Evolutionary conservation across 352 stramenopile species (phyloP).

Genomic region (Phytopythium sindhum): DNA sequence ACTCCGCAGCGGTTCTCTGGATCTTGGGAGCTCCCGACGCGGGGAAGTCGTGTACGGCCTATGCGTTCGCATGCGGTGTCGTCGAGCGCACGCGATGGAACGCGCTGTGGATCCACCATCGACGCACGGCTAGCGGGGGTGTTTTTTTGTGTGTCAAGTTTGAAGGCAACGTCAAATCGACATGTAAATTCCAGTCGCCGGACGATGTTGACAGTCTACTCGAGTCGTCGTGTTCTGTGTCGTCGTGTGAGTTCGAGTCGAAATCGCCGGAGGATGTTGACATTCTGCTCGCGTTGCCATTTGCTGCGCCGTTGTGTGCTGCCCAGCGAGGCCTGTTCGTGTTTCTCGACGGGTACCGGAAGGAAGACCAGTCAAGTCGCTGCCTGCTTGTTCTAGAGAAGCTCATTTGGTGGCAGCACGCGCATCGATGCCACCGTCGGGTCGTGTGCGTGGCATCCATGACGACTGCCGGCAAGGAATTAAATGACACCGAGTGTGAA

Average conservation of each 20-base stretch:
- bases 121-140: neutral
- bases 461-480: neutral
- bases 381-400: neutral
- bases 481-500: neutral
- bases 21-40: neutral
- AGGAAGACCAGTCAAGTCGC: neutral
- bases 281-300: neutral
- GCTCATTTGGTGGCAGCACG: neutral
- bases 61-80: neutral
- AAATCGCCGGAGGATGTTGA: neutral
- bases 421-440: neutral
- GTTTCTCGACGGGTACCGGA: neutral
- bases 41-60: neutral
- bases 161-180: neutral
- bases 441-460: neutral
- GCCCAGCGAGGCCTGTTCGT: neutral
- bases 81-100: neutral
- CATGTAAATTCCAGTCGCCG: neutral
- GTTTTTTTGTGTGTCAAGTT: constrained; percentile 1
- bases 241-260: neutral
- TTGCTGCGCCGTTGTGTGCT: neutral
- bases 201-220: neutral
- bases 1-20: neutral
- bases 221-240: neutral
- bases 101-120: neutral